Base-by-base conservation (phyloP, 2,329 filamentous ascomycete species). In the Tolypocladium ovalisporum region DNA sequence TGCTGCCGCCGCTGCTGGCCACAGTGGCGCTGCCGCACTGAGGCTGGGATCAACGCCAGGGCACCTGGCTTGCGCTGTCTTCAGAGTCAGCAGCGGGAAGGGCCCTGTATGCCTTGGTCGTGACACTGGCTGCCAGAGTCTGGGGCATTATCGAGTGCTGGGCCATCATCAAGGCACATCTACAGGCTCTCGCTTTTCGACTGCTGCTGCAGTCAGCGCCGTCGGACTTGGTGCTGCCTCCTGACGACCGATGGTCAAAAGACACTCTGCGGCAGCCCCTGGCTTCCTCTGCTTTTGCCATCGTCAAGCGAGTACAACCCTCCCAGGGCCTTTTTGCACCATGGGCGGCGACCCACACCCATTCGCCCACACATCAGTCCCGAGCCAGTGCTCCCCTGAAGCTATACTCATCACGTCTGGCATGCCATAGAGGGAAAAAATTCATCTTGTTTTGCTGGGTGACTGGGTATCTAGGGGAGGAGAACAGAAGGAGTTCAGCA, bases 51-150 rank as follows among this genome's bases (percentile, higher is more conserved):
- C 22, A 24, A 4, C 34, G 7, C 8, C 51, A n/a, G n/a, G n/a
- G 35, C 35, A 36, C 1, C 35, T 15, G 19, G 53, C 62, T 61
- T 54, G 62, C 22, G n/a, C 37, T 8, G 12, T 7, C 19, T n/a
- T 8, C n/a, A 22, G 13, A 24, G 42, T 47, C 42, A 19, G 24
- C 13, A 12, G 44, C 17, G 7, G 27, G 44, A 49, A 15, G 44
- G 44, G 44, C 27, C 27, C 27, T 49, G 44, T 27, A 49, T 29
- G 24, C 40, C 6, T 27, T 49, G 24, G 44, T 15, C 19, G 44
- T 29, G 44, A 13, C 24, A 10, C 27, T 27, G 6, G 27, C 24
- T 29, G 42, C 42, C 42, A 15, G 13, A 17, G 42, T 4, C 42
- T 27, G 4, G 24, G 42, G 24, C 24, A 7, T 29, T 22, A 4